phyloP scores from a whole-genome alignment of 345 rosid genomes.

The Syzygium aromaticum region DNA sequence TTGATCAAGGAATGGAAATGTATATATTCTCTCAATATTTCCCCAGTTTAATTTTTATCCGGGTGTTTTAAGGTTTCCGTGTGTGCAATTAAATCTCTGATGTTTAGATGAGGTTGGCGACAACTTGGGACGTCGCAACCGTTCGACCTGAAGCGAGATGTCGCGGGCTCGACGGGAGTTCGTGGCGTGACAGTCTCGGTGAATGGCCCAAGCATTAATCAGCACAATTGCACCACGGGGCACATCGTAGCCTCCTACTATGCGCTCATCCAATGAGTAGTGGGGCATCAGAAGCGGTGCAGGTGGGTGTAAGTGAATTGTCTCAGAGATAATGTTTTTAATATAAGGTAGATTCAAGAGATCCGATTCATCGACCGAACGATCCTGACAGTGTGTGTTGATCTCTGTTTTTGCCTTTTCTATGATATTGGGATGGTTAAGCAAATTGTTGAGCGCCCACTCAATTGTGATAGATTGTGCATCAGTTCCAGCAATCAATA shows the following conservation, averaged over 20 bases:
- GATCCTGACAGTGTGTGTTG: constrained; percentile 16
- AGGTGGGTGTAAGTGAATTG: background rate
- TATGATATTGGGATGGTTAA: constrained; percentile 30
- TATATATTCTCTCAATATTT: no score
- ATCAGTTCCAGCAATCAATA: constrained; percentile 34
- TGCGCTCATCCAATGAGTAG: background rate
- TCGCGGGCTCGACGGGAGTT: no score
- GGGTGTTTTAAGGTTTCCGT: no score
- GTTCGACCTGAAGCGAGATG: no score
- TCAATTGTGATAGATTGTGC: constrained; percentile 38
- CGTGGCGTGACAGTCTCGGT: no score
- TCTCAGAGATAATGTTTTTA: constrained; percentile 24
- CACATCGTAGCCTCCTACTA: background rate
- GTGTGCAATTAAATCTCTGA: no score
- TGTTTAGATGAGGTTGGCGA: no score
- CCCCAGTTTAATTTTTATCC: no score
- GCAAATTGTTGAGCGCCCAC: constrained; percentile 38
- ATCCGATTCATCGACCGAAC: constrained; percentile 30
- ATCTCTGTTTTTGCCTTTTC: constrained; percentile 24
- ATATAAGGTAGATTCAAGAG: constrained; percentile 21
- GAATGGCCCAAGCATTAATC: background rate
- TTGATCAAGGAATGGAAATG: no score
- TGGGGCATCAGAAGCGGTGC: background rate
- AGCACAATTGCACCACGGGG: background rate
- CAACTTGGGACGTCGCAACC: no score